Conservation (phyloP, 176 grass and related monocot species). For the Avena sativa region DNA sequence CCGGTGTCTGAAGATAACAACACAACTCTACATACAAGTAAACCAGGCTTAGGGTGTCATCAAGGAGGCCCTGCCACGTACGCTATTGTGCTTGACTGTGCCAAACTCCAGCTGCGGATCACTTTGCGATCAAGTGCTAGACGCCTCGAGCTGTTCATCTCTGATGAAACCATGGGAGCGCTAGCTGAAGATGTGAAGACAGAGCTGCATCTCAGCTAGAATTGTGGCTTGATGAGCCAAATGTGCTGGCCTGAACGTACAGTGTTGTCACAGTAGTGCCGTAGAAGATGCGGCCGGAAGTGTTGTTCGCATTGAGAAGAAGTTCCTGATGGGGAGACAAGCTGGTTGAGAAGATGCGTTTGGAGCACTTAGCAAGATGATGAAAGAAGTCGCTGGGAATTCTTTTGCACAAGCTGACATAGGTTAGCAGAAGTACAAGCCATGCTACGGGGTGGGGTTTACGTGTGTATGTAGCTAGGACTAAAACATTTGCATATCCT, state of each 20-base stretch:
- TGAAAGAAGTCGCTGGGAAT: neutral
- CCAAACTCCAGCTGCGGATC: neutral
- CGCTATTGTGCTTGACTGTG: neutral
- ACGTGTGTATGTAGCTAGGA: constrained; percentile 1
- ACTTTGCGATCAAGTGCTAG: neutral
- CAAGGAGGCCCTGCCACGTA: too few species aligned
- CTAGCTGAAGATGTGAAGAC: neutral
- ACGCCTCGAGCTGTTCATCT: neutral
- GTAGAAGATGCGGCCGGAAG: neutral
- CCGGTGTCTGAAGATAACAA: neutral
- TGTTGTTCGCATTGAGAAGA: constrained; percentile 19
- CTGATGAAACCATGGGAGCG: constrained; percentile 17
- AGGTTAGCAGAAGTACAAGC: neutral
- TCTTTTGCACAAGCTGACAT: constrained; percentile 12
- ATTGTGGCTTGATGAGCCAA: neutral
- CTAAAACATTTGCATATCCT: neutral
- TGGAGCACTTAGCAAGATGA: neutral
- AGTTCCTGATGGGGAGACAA: neutral
- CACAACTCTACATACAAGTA: neutral
- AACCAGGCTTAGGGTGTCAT: neutral
- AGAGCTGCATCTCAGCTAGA: neutral
- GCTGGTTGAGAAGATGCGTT: neutral
- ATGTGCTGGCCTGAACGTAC: neutral
- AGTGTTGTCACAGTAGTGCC: neutral
- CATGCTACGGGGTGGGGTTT: neutral